Evolutionary conservation across 2,329 filamentous ascomycete species (phyloP).

Genomic region (Clonostachys rosea): DNA sequence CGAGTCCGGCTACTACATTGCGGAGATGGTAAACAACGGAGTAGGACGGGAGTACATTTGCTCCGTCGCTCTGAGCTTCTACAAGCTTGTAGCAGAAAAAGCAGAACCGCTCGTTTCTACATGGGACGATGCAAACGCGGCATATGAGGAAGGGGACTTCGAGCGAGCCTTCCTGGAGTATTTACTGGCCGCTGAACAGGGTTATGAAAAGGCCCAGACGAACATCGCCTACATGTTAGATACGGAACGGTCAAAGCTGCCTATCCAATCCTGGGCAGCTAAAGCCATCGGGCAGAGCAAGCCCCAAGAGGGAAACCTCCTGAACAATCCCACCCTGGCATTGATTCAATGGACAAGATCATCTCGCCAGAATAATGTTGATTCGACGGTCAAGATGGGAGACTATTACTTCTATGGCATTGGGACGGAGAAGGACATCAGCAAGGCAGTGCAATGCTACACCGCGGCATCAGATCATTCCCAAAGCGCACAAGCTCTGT

Average conservation of each 20-base stretch:
- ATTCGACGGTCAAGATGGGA: constrained; percentile 95
- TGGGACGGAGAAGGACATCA: constrained; percentile 65
- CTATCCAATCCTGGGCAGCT: constrained; percentile 38
- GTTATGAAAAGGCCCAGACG: constrained; percentile 83
- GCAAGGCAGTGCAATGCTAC: constrained; percentile 92
- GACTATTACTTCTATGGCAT: constrained; percentile 91
- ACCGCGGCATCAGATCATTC: constrained; percentile 86
- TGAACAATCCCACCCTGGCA: constrained; percentile 57
- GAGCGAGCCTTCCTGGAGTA: constrained; percentile 78
- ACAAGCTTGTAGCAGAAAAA: constrained; percentile 73
- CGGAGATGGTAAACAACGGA: constrained; percentile 78
- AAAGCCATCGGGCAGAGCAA: constrained; percentile 19
- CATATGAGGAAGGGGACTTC: constrained; percentile 72
- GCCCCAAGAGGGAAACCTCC: constrained; percentile 21
- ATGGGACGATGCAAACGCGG: constrained; percentile 77
- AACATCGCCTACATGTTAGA: constrained; percentile 88
- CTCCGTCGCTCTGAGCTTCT: constrained; percentile 71
- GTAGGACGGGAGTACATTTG: constrained; percentile 79
- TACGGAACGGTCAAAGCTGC: constrained; percentile 51
- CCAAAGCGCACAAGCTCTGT: constrained; percentile 90
- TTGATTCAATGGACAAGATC: constrained; percentile 95
- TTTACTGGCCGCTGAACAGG: constrained; percentile 87
- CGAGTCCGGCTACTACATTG: constrained; percentile 88
- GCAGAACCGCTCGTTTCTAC: constrained; percentile 71
- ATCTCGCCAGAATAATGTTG: constrained; percentile 87